A percentile compares a stretch with the other conserved stretches of the same genome.
Conservation (phyloP, 2,329 filamentous ascomycete species). For the Rutstroemia sydowiana region DNA sequence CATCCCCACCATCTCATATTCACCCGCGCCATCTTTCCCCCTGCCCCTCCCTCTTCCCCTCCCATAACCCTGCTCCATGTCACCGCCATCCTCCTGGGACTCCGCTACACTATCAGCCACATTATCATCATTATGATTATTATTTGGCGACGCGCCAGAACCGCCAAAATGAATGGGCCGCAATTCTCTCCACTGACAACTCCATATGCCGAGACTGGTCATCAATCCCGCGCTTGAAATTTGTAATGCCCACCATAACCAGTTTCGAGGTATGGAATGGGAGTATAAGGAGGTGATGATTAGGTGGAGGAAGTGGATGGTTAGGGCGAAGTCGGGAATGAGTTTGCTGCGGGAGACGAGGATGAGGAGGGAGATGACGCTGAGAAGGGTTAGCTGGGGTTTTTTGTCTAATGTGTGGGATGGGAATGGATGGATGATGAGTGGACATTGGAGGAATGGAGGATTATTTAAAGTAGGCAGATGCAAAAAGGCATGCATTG, state of each 20-base stretch:
- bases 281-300: constrained; percentile 72
- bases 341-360: constrained; percentile 86
- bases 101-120: constrained; percentile 10
- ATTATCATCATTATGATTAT: constrained; percentile 15
- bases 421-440: neutral
- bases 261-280: constrained; percentile 64
- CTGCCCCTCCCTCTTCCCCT: constrained; percentile 45
- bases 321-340: constrained; percentile 88
- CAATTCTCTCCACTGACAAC: constrained; percentile 83
- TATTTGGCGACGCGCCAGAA: constrained; percentile 25
- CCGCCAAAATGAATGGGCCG: constrained; percentile 82
- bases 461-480: no score
- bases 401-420: no score
- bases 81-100: constrained; percentile 16
- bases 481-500: no score
- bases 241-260: constrained; percentile 80
- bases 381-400: no score
- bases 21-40: constrained; percentile 46
- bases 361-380: constrained; percentile 74
- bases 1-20: constrained; percentile 59
- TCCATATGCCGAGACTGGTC: constrained; percentile 75
- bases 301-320: constrained; percentile 78
- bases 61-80: constrained; percentile 31
- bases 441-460: no score
- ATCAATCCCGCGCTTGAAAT: constrained; percentile 53